Evolutionary conservation across 2,329 filamentous ascomycete species (phyloP), one percentile per base, ranked within the genome.

Genomic region (Arthroderma sp.): DNA sequence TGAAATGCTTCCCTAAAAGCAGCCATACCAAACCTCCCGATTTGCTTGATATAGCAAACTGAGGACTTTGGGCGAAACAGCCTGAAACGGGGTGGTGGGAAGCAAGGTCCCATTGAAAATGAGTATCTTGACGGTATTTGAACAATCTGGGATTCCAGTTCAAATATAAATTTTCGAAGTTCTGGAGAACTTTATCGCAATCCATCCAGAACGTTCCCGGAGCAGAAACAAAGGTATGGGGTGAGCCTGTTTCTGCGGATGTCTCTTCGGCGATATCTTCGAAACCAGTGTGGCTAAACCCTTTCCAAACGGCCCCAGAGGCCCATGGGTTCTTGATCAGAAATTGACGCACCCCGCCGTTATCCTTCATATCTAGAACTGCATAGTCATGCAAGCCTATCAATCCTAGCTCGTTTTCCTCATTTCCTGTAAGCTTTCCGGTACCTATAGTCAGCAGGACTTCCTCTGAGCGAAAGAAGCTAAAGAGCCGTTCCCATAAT

Each of bases 291-390:
- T 48, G 44, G 5, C 43, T 55, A 37, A 54, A 51, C 5, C 57
- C 57, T 50, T 57, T 56, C 48, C 60, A 61, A 28, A 57, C 56
- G 39, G 58, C 55, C 3, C 86, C 86, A 57, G 88, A 80, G 42
- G 83, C 83, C 91, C 91, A 98, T 2, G 91, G 91, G 56, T 98
- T 98, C 65, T 98, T 98, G 51, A 98, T 75, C 0, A 95, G 71
- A 42, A 96, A 69, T 42, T 82, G 73, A 27, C 80, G 77, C 50
- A 75, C 75, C 1, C 75, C 75, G 3, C 73, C 70, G 2, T 70
- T 56, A 49, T 84, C 80, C 53, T 73, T 76, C 60, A 98, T 72
- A 48, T 91, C 81, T 43, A 96, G 70, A 3, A 98, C 80, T 2
- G 87, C 88, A 61, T 98, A 98, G 60, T 95, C 89, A 61, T 98